Conservation (phyloP, 2,329 filamentous ascomycete genomes). For the Paraphoma chrysanthemicola region DNA sequence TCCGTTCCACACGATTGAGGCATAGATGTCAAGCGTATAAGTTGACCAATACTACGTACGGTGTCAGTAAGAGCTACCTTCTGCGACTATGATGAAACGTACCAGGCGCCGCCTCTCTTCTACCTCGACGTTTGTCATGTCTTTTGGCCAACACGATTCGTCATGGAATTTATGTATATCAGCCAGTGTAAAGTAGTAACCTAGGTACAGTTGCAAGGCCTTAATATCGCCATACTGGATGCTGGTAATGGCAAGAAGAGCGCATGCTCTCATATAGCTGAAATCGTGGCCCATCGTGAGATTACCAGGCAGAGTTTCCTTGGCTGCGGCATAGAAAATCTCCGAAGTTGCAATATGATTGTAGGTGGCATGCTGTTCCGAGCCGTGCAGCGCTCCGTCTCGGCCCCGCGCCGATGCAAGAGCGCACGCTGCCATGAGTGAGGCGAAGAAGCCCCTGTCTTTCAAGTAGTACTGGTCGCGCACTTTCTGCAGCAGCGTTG, state of each 20-base stretch:
- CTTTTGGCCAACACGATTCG: conserved; percentile 60
- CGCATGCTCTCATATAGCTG: conserved; percentile 55
- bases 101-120: neutral
- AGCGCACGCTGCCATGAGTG: conserved; percentile 13
- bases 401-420: conserved; percentile 10
- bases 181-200: conserved; percentile 58
- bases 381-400: conserved; percentile 7
- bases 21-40: conserved; percentile 64
- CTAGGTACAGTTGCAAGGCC: conserved; percentile 60
- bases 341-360: neutral
- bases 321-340: conserved; percentile 1
- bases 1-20: conserved; percentile 60
- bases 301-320: conserved; percentile 2
- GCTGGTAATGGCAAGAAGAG: conserved; percentile 57
- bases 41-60: conserved; percentile 59
- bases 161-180: conserved; percentile 61
- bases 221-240: conserved; percentile 60
- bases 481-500: conserved; percentile 6
- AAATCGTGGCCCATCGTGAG: conserved; percentile 37
- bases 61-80: conserved; percentile 35
- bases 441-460: conserved; percentile 3
- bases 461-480: conserved; percentile 4
- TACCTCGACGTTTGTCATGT: conserved; percentile 54
- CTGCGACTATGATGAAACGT: neutral
- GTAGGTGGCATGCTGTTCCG: neutral